Evolutionary conservation across 495 filamentous ascomycete species (phyloP).

Genomic region (Penicillium canariense): DNA sequence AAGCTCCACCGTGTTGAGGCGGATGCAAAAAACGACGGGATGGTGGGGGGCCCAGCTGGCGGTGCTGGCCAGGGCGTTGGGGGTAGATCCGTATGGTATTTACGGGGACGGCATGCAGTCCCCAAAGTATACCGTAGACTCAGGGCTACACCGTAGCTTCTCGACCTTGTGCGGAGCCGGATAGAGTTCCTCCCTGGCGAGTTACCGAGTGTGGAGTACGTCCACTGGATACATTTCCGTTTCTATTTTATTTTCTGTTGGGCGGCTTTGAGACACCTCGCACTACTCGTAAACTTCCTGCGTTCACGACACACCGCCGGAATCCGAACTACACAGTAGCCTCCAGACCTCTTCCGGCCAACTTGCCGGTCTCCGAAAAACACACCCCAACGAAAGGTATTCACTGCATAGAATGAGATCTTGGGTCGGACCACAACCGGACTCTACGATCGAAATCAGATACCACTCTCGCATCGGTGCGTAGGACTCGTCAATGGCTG

Average conservation of each 20-base stretch:
- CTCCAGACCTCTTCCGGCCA: neutral
- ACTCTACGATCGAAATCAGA: neutral
- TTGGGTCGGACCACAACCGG: neutral
- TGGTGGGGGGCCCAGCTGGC: constrained; percentile 2
- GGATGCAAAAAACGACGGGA: constrained; percentile 1
- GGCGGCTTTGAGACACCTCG: neutral
- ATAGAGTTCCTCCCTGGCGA: too few species aligned
- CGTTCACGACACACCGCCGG: constrained; percentile 5
- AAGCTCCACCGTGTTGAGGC: constrained; percentile 27
- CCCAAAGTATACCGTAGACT: neutral
- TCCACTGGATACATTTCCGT: constrained; percentile 1
- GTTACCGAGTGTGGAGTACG: too few species aligned
- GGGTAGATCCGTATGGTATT: constrained; percentile 5
- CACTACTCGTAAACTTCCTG: too few species aligned
- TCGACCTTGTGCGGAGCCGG: neutral
- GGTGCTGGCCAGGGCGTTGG: constrained; percentile 2
- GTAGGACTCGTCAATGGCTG: neutral
- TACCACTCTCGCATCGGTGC: neutral
- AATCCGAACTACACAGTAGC: constrained; percentile 10
- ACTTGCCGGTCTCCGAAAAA: neutral
- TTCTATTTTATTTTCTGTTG: constrained; percentile 3
- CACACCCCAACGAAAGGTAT: neutral
- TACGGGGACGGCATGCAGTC: too few species aligned
- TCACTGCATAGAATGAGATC: neutral
- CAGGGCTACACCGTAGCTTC: constrained; percentile 7